Evolutionary conservation across 148 eudicot genomes (phyloP).

Genomic region (Rhododendron ferrugineum): DNA sequence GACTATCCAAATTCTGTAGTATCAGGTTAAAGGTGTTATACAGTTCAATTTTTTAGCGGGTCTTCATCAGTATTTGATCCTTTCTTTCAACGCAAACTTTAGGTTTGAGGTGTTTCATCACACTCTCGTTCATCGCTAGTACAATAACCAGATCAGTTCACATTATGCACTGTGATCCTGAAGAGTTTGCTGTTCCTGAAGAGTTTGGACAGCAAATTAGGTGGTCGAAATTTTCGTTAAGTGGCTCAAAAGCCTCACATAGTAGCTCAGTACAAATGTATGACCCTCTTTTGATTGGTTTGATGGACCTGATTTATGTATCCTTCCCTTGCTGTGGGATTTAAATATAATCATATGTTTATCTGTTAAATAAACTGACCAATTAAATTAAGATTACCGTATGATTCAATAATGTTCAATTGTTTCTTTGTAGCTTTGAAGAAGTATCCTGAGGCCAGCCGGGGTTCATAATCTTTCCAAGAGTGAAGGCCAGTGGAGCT

Average conservation of each 20-base stretch:
- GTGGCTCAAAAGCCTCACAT: neutral
- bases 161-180: neutral
- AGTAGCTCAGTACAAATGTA: neutral
- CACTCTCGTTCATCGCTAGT: neutral
- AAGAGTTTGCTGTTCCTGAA: neutral
- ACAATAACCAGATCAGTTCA: neutral
- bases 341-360: neutral
- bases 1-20: neutral
- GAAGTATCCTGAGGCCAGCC: neutral
- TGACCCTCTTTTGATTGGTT: neutral
- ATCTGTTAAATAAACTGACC: neutral
- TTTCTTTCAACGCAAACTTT: neutral
- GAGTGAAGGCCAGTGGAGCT: constrained; percentile 4
- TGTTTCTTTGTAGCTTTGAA: constrained; percentile 12
- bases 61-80: neutral
- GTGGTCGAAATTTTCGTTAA: neutral
- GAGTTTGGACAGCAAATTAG: neutral
- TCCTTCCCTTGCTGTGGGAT: neutral
- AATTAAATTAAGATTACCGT: neutral
- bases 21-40: neutral
- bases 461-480: neutral
- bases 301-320: neutral
- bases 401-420: neutral
- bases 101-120: neutral
- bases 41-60: neutral